Evolutionary conservation across 768 basidiomycete species (phyloP), one percentile per base, ranked within the genome.

Genomic region (Dentipellis sp.): DNA sequence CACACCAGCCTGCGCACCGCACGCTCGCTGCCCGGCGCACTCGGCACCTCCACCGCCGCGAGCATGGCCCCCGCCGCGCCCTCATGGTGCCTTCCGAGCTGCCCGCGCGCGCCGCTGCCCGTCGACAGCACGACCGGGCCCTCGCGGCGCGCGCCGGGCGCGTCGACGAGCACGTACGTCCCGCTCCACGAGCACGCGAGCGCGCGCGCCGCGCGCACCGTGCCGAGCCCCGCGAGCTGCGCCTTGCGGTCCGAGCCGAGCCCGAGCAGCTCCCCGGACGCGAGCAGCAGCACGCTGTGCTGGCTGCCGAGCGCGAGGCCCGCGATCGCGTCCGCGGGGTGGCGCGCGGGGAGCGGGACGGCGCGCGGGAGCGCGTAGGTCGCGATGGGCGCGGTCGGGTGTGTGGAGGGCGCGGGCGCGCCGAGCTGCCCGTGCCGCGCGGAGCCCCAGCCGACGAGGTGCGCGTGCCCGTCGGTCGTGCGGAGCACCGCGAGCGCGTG

Each of bases 351-450:
- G 12, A 70, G 46, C 5, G 67, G 58, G 10, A 90, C 63, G 5
- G 72, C 58, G 10, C 42, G 62, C 14, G 74, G 73, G 0, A n/a
- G n/a, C n/a, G n/a, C n/a, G n/a, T n/a, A n/a, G 1, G 74, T 54
- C 16, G 69, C 57, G 58, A 72, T 70, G 0, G 69, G 58, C 10
- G 66, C 54, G 12, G 66, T 61, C 34, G 67, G 68, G 34, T 60
- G 61, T 35, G 54, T 56, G 9, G 59, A 42, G 34, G 62, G 58
- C 23, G 58, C 38, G 16, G 67, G 56, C 22, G 66, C 59, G 4
- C 88, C 89, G 1, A 98, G 78, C 65, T 97, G 93, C 3, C 92
- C 91, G 63, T 94, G 91, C 35, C 94, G 75, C 12, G 82, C 78
- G 2, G 83, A 74, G 5, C 94, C 94, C 94, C 94, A 97, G 7